Base-by-base conservation (phyloP, 2,329 filamentous ascomycete species). In the Fusarium sp. region DNA sequence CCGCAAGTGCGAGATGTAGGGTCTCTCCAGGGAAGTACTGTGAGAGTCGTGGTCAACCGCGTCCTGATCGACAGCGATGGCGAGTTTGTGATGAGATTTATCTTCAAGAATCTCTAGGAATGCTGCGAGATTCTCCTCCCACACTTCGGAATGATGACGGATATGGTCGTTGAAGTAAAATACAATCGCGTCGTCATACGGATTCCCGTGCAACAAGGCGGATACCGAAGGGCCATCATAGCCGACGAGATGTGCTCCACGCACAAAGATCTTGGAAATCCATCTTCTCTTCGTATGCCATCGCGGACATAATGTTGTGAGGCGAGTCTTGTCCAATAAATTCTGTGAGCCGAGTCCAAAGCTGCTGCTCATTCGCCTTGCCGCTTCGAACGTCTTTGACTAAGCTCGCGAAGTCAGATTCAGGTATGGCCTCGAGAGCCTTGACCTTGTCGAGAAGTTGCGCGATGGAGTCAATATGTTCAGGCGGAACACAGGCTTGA, bases 101-200 rank as follows among this genome's bases (percentile, higher is more conserved):
- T 57, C 54, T n/a, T 37, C 10, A 5, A 37, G 58, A 50, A 64
- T 57, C 8, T 63, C 58, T 1, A 56, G 59, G 23, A 67, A 67
- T 54, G 48, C 30, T 16, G 37, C 34, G 11, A 63, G 58, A 48
- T 62, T 67, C 37, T 67, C 65, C 32, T 67, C 65, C 65, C 65
- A 67, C 11, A 50, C 30, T 6, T 67, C 64, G 37, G 64, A 63
- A 30, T 57, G 48, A 23, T 37, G 45, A 52, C 64, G 64, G 34
- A 67, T 48, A 35, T 63, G 45, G 14, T 63, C 30, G 23, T 67
- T 63, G 35, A 67, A 67, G 57, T 67, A 63, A 37, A 63, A 56
- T 16, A 67, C 20, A 57, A 39, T 58, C 10, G 50, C 48, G 23
- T 67, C 48, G 14, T 57, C 20, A 39, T 57, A 16, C 48, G 57